phyloP scores from a whole-genome alignment of 106 monocot genomes.

The Dioscorea zingiberensis region DNA sequence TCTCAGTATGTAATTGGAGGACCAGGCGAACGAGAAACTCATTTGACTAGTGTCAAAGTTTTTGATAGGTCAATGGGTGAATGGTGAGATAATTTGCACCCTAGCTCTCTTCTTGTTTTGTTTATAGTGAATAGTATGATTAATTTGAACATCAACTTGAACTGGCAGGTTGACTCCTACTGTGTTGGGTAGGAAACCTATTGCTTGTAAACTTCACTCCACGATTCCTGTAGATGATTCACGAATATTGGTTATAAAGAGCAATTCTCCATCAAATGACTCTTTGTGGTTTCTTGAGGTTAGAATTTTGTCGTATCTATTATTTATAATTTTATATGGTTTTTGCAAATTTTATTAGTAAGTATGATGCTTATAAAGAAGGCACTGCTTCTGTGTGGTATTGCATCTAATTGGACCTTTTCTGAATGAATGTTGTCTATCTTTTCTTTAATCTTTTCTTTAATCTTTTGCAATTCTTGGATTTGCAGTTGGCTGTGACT shows the following conservation, averaged over 20 bases:
- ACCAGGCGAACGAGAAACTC: slow-evolving; percentile 25
- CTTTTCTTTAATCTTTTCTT: too few relatives aligned
- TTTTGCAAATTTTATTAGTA: too few relatives aligned
- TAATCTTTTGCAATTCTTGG: too few relatives aligned
- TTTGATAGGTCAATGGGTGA: slow-evolving; percentile 36
- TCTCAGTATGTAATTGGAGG: slow-evolving; percentile 68
- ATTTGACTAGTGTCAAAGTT: slow-evolving; percentile 34
- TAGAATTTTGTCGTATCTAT: slow-evolving; percentile 1
- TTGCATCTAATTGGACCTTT: too few relatives aligned
- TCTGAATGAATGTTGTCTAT: too few relatives aligned
- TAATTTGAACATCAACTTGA: not conserved
- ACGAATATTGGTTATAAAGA: slow-evolving; percentile 54
- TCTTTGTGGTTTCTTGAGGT: slow-evolving; percentile 91
- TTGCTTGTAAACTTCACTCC: slow-evolving; percentile 35
- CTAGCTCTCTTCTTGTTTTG: not conserved
- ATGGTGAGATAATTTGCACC: slow-evolving; percentile 40
- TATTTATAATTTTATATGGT: not conserved
- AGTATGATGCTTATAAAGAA: too few relatives aligned
- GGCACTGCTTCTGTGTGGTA: too few relatives aligned
- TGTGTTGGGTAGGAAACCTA: slow-evolving; percentile 59
- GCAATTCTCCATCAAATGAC: slow-evolving; percentile 35
- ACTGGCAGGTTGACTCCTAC: slow-evolving; percentile 48
- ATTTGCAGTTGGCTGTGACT: too few relatives aligned
- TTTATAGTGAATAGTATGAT: not conserved
- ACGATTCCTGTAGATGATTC: slow-evolving; percentile 44